Evolutionary conservation across 805 yeast species (phyloP), one percentile per base, ranked within the genome.

Genomic region (Komagataella pseudopastoris): DNA sequence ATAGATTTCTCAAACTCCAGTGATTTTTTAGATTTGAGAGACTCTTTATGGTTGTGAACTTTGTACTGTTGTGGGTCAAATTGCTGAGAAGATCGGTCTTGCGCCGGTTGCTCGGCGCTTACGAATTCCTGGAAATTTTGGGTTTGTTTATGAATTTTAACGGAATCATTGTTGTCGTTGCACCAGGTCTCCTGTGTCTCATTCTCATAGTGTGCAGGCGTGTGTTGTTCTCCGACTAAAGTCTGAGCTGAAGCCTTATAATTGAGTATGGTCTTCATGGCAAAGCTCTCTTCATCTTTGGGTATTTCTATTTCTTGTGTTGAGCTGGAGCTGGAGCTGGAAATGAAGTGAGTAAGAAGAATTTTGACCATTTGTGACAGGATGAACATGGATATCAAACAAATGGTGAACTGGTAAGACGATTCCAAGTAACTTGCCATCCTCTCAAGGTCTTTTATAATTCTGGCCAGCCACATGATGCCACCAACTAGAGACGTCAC

Each of bases 1-100:
- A 43, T 24, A 14, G 5, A 16, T 44, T 51, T 53, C 30, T 53
- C 55, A 18, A 30, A 30, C 39, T 30, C 39, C 14, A 30, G 6
- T 7, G 39, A 30, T 30, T 14, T 30, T n/a, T 30, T 30, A 10
- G 39, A 30, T 10, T 30, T 30, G 4, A 30, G n/a, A 14, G 39
- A 30, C 4, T 30, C 39, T 30, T 30, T 30, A n/a, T 30, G 39
- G 8, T 30, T 30, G 14, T 30, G 39, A 14, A 30, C 39, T 30
- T 30, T 30, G 39, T 30, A 30, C 14, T 30, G 14, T 30, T 30
- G 14, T 10, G 39, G 39, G 14, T 30, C 39, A 30, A 30, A 30
- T 14, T 30, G 39, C 14, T 30, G 39, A 3, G n/a, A 30, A 3
- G 39, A 30, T 7, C 39, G 6, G n/a, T 30, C 39, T 6, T 14